A percentile compares a stretch with the other conserved stretches of the same genome.
Conservation (phyloP, 2,329 filamentous ascomycete genomes). For the Stachybotrys elegans region DNA sequence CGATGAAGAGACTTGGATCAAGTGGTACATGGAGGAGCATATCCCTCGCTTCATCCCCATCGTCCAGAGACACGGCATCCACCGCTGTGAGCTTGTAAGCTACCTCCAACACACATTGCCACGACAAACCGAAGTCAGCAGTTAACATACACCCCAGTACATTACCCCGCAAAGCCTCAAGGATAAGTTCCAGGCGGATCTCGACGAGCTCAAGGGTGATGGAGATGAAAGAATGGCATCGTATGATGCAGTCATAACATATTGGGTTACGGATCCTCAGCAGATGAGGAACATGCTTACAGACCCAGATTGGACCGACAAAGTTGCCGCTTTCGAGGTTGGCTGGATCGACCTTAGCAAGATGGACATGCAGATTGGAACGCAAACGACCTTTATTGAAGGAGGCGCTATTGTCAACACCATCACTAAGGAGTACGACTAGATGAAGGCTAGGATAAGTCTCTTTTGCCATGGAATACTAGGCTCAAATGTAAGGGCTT, state of each 20-base stretch:
- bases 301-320: background rate
- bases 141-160: too few species aligned
- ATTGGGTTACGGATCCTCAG: background rate
- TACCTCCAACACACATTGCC: too few species aligned
- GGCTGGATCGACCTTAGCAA: background rate
- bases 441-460: too few species aligned
- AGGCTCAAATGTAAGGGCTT: too few species aligned
- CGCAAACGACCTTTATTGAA: background rate
- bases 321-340: background rate
- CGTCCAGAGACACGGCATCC: background rate
- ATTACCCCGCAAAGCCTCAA: background rate
- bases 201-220: background rate
- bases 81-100: background rate
- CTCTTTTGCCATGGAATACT: too few species aligned
- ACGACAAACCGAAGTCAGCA: too few species aligned
- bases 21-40: background rate
- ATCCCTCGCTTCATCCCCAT: constrained; percentile 1
- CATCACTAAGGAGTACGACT: constrained; percentile 2
- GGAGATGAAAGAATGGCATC: background rate
- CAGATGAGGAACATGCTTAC: background rate
- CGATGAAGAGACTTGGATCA: background rate
- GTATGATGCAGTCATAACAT: background rate
- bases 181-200: background rate
- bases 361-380: background rate
- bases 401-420: background rate